Conservation (phyloP, 306 rosid species). For the Argentina anserina region DNA sequence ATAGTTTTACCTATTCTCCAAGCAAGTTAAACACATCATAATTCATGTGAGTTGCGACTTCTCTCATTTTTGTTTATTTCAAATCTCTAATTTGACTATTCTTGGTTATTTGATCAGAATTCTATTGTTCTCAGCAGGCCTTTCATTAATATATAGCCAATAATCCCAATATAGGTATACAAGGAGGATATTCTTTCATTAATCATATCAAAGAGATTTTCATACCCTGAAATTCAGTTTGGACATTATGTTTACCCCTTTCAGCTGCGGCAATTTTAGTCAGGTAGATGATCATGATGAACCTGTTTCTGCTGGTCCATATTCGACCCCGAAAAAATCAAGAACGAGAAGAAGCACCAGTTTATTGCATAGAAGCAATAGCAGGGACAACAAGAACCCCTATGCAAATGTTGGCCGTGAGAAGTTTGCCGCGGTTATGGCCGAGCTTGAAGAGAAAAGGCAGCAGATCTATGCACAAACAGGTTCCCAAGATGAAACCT, state of each 20-base stretch:
- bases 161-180: no score
- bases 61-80: neutral
- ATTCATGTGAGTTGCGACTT: neutral
- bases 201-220: slow-evolving; percentile 2
- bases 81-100: neutral
- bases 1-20: neutral
- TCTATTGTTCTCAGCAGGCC: neutral
- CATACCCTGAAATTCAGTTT: neutral
- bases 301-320: slow-evolving; percentile 20
- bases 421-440: slow-evolving; percentile 66
- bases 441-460: slow-evolving; percentile 70
- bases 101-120: neutral
- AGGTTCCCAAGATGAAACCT: slow-evolving; percentile 47
- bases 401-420: slow-evolving; percentile 68
- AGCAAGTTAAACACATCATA: neutral
- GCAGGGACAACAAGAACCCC: slow-evolving; percentile 50
- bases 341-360: slow-evolving; percentile 22
- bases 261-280: slow-evolving; percentile 42
- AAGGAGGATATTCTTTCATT: no score
- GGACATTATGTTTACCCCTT: slow-evolving; percentile 37
- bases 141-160: neutral
- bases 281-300: slow-evolving; percentile 34
- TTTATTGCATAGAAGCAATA: slow-evolving; percentile 11
- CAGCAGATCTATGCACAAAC: slow-evolving; percentile 56
- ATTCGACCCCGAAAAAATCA: slow-evolving; percentile 41